phyloP scores from a whole-genome alignment of 805 yeast species.

The Starmerella scarabaei region DNA sequence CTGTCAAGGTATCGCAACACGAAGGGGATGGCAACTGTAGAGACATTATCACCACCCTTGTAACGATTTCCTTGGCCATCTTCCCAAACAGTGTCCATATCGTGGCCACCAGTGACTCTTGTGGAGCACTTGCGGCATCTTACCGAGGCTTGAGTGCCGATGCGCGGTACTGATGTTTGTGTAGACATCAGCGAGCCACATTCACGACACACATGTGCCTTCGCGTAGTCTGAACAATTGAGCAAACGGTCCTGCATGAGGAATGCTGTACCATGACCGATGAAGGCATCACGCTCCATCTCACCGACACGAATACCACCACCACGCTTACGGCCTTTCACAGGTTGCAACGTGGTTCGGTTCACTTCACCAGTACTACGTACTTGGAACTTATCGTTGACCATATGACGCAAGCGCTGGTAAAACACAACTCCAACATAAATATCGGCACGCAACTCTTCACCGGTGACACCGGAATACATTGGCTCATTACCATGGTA shows the following conservation, averaged over 20 bases:
- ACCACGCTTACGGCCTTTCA: constrained; percentile 94
- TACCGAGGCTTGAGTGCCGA: constrained; percentile 63
- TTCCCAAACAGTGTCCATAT: constrained; percentile 63
- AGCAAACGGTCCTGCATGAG: constrained; percentile 85
- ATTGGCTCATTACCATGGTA: constrained; percentile 98
- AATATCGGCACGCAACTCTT: constrained; percentile 89
- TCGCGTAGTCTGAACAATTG: constrained; percentile 92
- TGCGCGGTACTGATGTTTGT: constrained; percentile 79
- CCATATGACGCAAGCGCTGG: constrained; percentile 98
- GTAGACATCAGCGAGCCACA: constrained; percentile 90
- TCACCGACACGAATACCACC: constrained; percentile 99
- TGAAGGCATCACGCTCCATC: constrained; percentile 98
- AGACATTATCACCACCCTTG: constrained; percentile 85
- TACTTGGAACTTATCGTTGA: constrained; percentile 97
- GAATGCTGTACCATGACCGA: constrained; percentile 97
- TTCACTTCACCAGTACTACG: constrained; percentile 98
- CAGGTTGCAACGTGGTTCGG: constrained; percentile 96
- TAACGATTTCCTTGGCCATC: constrained; percentile 90
- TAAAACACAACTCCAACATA: constrained; percentile 95
- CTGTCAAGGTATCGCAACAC: constrained; percentile 90
- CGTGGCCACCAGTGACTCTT: constrained; percentile 39
- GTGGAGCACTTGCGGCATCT: constrained; percentile 88
- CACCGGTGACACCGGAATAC: constrained; percentile 98
- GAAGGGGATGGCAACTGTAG: constrained; percentile 92
- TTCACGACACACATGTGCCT: constrained; percentile 73